These are phyloP conservation scores for Fragaria iinumae DNA, from an alignment of 306 rosid genomes.

Conservation along the genomic window DNA sequence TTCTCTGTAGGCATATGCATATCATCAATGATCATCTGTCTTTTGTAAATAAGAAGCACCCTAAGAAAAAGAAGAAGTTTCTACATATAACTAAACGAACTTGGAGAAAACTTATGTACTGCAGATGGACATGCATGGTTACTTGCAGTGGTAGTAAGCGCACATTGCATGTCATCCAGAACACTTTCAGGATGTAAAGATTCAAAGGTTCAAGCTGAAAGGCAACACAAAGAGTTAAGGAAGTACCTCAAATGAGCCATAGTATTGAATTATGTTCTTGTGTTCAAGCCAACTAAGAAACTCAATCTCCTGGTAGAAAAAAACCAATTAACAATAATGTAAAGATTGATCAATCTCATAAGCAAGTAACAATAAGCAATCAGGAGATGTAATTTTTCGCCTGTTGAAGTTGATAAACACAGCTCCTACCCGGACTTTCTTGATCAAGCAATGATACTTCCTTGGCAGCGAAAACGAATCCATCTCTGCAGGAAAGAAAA, in stretches of 20 bases:
- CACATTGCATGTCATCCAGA: background rate
- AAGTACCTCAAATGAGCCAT: constrained; percentile 72
- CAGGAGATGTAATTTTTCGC: too few relatives aligned
- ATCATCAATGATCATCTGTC: background rate
- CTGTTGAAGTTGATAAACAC: too few relatives aligned
- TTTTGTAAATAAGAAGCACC: background rate
- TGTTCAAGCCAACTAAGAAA: constrained; percentile 87
- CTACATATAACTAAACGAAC: background rate
- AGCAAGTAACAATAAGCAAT: too few relatives aligned
- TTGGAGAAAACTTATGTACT: background rate
- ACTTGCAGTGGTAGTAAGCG: background rate
- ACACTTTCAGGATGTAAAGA: background rate
- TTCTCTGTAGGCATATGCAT: background rate
- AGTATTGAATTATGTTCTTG: constrained; percentile 82
- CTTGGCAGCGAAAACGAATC: too few relatives aligned
- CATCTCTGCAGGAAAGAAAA: too few relatives aligned
- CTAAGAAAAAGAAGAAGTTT: background rate
- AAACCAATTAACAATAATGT: too few relatives aligned
- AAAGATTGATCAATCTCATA: too few relatives aligned
- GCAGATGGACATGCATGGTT: background rate
- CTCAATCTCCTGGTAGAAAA: constrained; percentile 70
- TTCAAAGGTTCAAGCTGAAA: background rate
- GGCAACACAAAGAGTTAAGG: too few relatives aligned
- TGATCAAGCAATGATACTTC: too few relatives aligned
- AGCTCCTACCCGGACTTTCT: too few relatives aligned